Evolutionary conservation across 768 basidiomycete species (phyloP).

Genomic region (Russula vinacea): DNA sequence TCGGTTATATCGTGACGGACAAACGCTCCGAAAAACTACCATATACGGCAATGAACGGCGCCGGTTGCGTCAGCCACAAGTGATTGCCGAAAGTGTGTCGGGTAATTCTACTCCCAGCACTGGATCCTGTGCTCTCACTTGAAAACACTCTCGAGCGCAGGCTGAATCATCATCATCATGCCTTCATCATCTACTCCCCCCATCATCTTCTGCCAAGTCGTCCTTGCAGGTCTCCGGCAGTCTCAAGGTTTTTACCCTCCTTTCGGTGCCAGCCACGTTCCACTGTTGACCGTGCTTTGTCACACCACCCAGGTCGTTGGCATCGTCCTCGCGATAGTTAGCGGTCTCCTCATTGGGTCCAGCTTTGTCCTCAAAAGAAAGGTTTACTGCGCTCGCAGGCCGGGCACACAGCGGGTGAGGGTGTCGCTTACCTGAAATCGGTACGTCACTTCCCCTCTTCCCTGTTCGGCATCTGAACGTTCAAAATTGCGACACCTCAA

Average conservation of each 20-base stretch:
- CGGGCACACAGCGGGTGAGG: conserved; percentile 75
- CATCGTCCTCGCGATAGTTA: conserved; percentile 68
- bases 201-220: conserved; percentile 17
- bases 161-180: conserved; percentile 2
- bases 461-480: conserved; percentile 6
- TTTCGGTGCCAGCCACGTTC: neutral
- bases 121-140: neutral
- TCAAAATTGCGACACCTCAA: conserved; percentile 1
- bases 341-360: conserved; percentile 86
- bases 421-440: conserved; percentile 93
- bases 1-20: neutral
- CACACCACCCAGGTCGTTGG: conserved; percentile 56
- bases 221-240: conserved; percentile 23
- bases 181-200: conserved; percentile 22
- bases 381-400: conserved; percentile 79
- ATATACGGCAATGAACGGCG: neutral
- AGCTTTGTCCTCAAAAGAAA: conserved; percentile 99
- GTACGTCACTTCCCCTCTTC: conserved; percentile 44
- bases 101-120: neutral
- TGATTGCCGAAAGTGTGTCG: neutral
- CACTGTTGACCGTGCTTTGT: neutral
- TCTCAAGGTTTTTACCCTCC: conserved; percentile 21
- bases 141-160: neutral
- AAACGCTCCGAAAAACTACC: neutral
- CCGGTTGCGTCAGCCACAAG: neutral